phyloP scores from a whole-genome alignment of 2,329 filamentous ascomycete genomes.

The Diaporthe aspalathi region DNA sequence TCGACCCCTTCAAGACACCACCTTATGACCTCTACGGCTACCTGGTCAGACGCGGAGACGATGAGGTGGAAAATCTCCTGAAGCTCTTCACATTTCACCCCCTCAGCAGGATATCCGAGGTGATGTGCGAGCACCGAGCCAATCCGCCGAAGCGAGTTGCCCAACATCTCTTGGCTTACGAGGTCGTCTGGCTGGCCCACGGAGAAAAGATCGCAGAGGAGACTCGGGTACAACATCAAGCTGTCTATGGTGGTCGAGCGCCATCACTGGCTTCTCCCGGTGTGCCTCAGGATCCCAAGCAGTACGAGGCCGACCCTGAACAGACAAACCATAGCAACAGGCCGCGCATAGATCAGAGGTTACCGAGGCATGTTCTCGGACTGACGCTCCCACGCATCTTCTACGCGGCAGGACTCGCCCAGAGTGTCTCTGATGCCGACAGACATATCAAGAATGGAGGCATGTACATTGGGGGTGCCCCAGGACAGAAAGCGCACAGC shows the following conservation, averaged over 20 bases:
- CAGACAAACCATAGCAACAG: constrained; percentile 56
- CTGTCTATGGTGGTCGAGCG: constrained; percentile 56
- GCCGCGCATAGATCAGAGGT: constrained; percentile 64
- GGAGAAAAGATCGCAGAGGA: constrained; percentile 72
- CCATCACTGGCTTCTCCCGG: background rate
- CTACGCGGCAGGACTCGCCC: constrained; percentile 68
- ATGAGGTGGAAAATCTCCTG: constrained; percentile 82
- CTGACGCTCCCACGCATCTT: constrained; percentile 69
- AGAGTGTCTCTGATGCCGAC: constrained; percentile 67
- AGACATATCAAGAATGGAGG: constrained; percentile 66
- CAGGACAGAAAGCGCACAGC: constrained; percentile 45
- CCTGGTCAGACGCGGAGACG: constrained; percentile 85
- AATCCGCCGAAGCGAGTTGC: constrained; percentile 80
- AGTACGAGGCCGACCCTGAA: constrained; percentile 41
- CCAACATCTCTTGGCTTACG: constrained; percentile 84
- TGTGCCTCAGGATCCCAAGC: constrained; percentile 33
- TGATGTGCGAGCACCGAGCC: constrained; percentile 75
- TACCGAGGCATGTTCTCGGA: constrained; percentile 67
- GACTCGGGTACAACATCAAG: constrained; percentile 67
- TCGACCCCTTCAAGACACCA: constrained; percentile 83
- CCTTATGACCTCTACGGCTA: constrained; percentile 91
- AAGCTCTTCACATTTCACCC: constrained; percentile 93
- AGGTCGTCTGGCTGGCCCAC: constrained; percentile 85
- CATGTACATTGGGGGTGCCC: constrained; percentile 69
- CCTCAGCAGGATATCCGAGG: constrained; percentile 69